Evolutionary conservation across 192 early-diverging fungal genomes (phyloP), one percentile per base, ranked within the genome.

Genomic region (Umbelopsis vinacea): DNA sequence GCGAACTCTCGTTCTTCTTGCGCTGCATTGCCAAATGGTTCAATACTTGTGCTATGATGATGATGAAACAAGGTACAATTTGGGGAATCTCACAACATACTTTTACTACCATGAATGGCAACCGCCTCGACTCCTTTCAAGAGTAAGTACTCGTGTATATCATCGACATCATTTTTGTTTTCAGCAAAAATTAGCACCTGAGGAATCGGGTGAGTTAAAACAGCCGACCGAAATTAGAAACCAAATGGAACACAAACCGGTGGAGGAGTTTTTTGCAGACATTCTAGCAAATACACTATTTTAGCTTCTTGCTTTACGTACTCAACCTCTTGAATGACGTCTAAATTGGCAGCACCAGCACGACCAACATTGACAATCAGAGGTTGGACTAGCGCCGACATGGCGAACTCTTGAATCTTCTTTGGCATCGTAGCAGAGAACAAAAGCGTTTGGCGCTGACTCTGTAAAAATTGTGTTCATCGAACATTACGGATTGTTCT

Each of bases 101-200:
- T 87, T 81, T 99, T 99, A 55, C 94, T 88, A 67, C 97, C 97
- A 71, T 99, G 97, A 68, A 98, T 97, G 1, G 94, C 93, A 6
- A 95, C 96, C 0, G 93, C 90, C 71, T 97, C 95, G 7, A 99
- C 95, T 22, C 95, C 95, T 73, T 98, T 99, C 35, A 97, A 75
- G 66, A 99, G 84, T 26, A 99, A 77, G 70, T 97, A 99, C 77
- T 99, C 96, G 69, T 97, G 94, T 47, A 99, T 98, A 78, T 99
- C 97, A 72, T 99, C 97, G 8, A 99, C 97, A 79, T 99, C 97
- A 81, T 97, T 94, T 67, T 99, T 97, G 83, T 98, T 99, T 71
- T 99, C 97, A 12, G 96, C 95, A 89, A 99, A 99, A 38, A 99
- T 92, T 29, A 99, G 81, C 0, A 97, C 92, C 86, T 88, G 72